These are phyloP conservation scores for Allomyces macrogynus DNA, from an alignment of 192 early-diverging fungal genomes.

Conservation along the genomic window DNA sequence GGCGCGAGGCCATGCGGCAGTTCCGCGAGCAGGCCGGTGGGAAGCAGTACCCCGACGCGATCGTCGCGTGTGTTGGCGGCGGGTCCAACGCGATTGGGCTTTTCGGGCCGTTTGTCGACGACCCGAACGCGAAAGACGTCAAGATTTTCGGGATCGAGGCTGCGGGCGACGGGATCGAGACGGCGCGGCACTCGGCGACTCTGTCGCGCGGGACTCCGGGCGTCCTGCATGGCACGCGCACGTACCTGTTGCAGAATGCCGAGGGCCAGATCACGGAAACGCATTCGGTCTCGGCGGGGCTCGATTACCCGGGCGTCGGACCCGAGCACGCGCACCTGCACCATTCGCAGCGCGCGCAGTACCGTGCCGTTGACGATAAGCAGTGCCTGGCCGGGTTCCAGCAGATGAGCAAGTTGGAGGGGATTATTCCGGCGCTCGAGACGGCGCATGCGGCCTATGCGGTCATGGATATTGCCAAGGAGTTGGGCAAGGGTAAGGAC, in stretches of 20 bases:
- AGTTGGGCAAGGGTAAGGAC: conserved; percentile 51
- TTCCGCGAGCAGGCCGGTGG: conserved; percentile 50
- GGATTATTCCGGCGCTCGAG: conserved; percentile 60
- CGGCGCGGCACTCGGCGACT: conserved; percentile 75
- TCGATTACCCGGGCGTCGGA: conserved; percentile 95
- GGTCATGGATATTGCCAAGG: conserved; percentile 55
- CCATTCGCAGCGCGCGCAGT: conserved; percentile 66
- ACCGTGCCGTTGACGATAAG: conserved; percentile 34
- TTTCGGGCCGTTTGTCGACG: conserved; percentile 84
- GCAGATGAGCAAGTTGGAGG: conserved; percentile 26
- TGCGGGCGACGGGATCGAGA: conserved; percentile 76
- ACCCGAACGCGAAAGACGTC: conserved; percentile 36
- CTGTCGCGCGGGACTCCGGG: conserved; percentile 64
- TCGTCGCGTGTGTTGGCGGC: conserved; percentile 94
- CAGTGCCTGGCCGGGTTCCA: conserved; percentile 11
- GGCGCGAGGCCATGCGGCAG: conserved; percentile 68
- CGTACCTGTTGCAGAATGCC: conserved; percentile 79
- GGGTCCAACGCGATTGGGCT: conserved; percentile 94
- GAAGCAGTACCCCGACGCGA: conserved; percentile 61
- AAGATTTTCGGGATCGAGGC: conserved; percentile 85
- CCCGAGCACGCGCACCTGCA: conserved; percentile 90
- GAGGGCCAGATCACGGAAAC: conserved; percentile 96
- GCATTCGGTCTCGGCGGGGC: conserved; percentile 82
- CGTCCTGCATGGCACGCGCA: conserved; percentile 90
- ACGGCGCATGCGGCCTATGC: conserved; percentile 78